These are phyloP conservation scores for Cercospora sp. DNA, from an alignment of 2,329 filamentous ascomycete species.

Conservation along the genomic window DNA sequence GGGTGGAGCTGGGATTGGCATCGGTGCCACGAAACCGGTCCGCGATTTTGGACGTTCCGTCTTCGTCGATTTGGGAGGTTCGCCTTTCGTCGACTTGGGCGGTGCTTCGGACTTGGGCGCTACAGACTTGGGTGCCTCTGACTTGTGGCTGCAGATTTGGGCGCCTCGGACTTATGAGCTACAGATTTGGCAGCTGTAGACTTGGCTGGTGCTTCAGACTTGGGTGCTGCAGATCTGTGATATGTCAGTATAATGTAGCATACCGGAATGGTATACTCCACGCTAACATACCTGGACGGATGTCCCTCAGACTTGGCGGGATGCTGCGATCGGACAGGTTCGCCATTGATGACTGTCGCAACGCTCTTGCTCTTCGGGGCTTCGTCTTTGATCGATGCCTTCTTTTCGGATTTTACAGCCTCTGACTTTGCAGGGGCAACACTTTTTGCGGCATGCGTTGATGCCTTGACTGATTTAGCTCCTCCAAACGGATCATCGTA, in stretches of 20 bases:
- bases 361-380: conserved; percentile 10
- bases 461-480: conserved; percentile 7
- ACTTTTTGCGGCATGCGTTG: neutral
- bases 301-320: conserved; percentile 7
- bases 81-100: neutral
- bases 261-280: neutral
- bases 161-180: neutral
- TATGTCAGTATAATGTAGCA: neutral
- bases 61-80: conserved; percentile 10
- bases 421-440: neutral
- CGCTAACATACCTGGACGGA: conserved; percentile 7
- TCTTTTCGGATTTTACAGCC: neutral
- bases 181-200: conserved; percentile 3
- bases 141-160: conserved; percentile 7
- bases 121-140: conserved; percentile 7
- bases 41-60: conserved; percentile 12
- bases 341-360: conserved; percentile 4
- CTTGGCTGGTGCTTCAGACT: conserved; percentile 11
- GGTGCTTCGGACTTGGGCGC: neutral
- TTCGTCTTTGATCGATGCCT: neutral
- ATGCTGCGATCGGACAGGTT: conserved; percentile 5
- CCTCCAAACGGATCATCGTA: conserved; percentile 3
- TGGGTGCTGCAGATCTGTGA: conserved; percentile 6
- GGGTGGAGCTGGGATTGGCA: conserved; percentile 14
- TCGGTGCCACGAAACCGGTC: conserved; percentile 6